Evolutionary conservation across 2,329 filamentous ascomycete genomes (phyloP), one percentile per base, ranked within the genome.

Genomic region (Bipolaris sorokiniana): DNA sequence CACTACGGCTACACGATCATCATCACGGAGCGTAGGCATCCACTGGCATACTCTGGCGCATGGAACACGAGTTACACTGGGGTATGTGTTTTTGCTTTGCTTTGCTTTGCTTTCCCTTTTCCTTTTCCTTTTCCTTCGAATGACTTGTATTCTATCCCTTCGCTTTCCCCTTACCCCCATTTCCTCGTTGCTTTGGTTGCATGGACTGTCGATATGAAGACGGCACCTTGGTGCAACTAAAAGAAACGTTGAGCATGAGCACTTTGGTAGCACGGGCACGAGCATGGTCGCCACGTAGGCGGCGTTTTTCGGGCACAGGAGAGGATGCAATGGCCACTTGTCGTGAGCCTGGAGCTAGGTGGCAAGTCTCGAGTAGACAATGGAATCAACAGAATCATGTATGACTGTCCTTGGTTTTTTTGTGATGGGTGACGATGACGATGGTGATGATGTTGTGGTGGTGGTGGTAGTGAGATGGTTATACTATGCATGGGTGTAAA

Each of bases 1-100:
- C 71, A 75, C 66, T 75, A 76, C 66, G 56, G 64, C 66, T 56
- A 64, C 61, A 70, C 59, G 61, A 72, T 69, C 69, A 74, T 73
- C 60, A 56, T 61, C 63, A 58, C 64, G 67, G 66, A 72, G 70
- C 72, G 61, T 72, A 57, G 67, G 65, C 61, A 65, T 64, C 51
- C 59, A 64, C 64, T 48, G 52, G 69, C 70, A 73, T 75, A 63
- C 62, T 56, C 59, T 52, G 71, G 72, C 70, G 71, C 68, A 66
- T 57, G 58, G 60, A 59, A 59, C 42, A 53, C 38, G 53, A 50
- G 58, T 20, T 7, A 48, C 53, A 62, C 54, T 49, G 49, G 46
- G 54, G 52, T 60, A 31, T 31, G 28, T 54, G 40, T 48, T 54
- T 41, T 57, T 52, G 26, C 48, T 50, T 49, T 55, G 50, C 45